phyloP scores from a whole-genome alignment of 345 rosid species.

The Citrus australasica region DNA sequence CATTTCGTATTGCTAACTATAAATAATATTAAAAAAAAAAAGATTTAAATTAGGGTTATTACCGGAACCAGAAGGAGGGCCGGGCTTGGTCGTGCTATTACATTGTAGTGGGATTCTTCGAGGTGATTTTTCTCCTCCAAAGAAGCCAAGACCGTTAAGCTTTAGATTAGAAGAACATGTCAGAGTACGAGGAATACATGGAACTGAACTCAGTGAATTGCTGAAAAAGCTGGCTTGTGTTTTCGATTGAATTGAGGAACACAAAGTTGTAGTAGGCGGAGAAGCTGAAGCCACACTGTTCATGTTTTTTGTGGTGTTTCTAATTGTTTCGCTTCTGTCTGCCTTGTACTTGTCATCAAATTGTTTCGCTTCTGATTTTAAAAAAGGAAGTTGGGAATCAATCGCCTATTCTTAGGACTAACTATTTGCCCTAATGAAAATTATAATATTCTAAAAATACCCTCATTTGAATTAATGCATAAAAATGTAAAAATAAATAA shows the following conservation, averaged over 20 bases:
- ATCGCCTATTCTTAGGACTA: rapidly evolving
- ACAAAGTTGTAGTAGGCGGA: background rate
- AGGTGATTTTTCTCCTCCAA: constrained; percentile 7
- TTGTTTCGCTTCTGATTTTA: background rate
- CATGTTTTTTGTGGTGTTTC: constrained; percentile 11
- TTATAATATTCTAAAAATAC: no score
- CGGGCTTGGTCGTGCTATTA: constrained; percentile 29
- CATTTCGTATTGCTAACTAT: background rate
- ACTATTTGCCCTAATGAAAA: rapidly evolving
- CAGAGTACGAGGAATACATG: constrained; percentile 10
- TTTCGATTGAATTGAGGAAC: constrained; percentile 12
- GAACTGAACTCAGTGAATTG: constrained; percentile 2
- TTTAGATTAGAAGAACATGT: constrained; percentile 19
- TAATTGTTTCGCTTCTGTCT: background rate
- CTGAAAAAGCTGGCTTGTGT: background rate
- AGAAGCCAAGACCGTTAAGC: constrained; percentile 21
- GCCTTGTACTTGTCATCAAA: background rate
- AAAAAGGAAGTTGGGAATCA: no score
- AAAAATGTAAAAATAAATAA: no score
- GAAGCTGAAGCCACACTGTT: constrained; percentile 8
- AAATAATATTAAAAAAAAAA: background rate
- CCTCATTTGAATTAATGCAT: no score
- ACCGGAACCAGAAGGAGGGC: constrained; percentile 38
- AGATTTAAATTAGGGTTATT: background rate
- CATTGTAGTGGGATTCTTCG: constrained; percentile 25